These are phyloP conservation scores for Aureobasidium sp. DNA, from an alignment of 2,329 filamentous ascomycete species.

Conservation along the genomic window DNA sequence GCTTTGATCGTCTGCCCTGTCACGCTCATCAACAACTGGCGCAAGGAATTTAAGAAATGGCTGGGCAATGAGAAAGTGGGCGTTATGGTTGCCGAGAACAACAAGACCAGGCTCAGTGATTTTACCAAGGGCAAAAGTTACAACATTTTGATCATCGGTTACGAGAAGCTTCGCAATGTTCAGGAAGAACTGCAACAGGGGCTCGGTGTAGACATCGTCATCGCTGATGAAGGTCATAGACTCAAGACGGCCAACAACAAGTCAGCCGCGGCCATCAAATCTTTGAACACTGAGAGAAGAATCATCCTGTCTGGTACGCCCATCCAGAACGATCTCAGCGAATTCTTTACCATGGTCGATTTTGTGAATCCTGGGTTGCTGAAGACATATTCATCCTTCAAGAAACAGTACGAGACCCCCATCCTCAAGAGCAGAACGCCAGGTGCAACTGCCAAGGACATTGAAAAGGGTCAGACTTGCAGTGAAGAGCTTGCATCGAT, in stretches of 20 bases:
- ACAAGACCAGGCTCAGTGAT: constrained; percentile 53
- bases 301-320: constrained; percentile 60
- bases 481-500: constrained; percentile 52
- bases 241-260: constrained; percentile 63
- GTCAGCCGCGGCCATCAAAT: constrained; percentile 55
- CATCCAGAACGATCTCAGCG: constrained; percentile 58
- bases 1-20: constrained; percentile 66
- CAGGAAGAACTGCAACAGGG: constrained; percentile 57
- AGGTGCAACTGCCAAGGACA: constrained; percentile 49
- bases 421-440: constrained; percentile 58
- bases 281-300: constrained; percentile 51
- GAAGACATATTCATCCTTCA: constrained; percentile 53
- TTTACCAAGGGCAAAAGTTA: constrained; percentile 62
- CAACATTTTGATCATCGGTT: constrained; percentile 64
- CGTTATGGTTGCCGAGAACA: constrained; percentile 55
- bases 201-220: constrained; percentile 57
- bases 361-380: constrained; percentile 60
- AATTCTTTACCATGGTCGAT: constrained; percentile 60
- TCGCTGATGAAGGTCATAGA: constrained; percentile 61
- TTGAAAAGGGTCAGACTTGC: constrained; percentile 55
- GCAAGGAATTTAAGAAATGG: constrained; percentile 66
- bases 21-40: constrained; percentile 64
- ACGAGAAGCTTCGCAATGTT: constrained; percentile 58
- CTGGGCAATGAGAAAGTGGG: constrained; percentile 61
- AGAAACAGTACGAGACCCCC: constrained; percentile 54